Evolutionary conservation across 140 eudicot species (phyloP).

Genomic region (Bidens hawaiensis): DNA sequence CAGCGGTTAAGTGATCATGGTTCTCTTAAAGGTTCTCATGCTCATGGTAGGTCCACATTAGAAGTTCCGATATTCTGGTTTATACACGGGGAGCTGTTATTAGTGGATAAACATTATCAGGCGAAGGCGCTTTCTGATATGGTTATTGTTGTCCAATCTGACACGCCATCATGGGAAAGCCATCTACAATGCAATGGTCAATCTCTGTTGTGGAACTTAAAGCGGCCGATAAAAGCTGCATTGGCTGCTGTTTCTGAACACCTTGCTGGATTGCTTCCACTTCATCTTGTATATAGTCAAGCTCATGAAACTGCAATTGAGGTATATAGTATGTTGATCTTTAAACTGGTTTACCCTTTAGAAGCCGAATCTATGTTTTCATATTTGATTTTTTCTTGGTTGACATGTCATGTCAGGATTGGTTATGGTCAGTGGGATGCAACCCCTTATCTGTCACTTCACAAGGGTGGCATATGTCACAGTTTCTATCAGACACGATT

Average conservation of each 20-base stretch:
- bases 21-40: slow-evolving; percentile 85
- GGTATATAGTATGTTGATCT: slow-evolving; percentile 38
- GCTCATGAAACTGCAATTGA: slow-evolving; percentile 96
- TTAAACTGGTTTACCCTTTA: background rate
- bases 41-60: slow-evolving; percentile 71
- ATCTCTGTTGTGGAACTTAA: slow-evolving; percentile 78
- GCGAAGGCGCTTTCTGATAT: slow-evolving; percentile 97
- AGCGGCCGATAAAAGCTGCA: slow-evolving; percentile 97
- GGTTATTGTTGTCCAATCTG: slow-evolving; percentile 92
- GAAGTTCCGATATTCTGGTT: slow-evolving; percentile 95
- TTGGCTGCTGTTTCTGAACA: slow-evolving; percentile 89
- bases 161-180: slow-evolving; percentile 84
- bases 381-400: background rate
- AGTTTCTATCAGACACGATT: slow-evolving; percentile 76
- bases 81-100: slow-evolving; percentile 71
- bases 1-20: slow-evolving; percentile 69
- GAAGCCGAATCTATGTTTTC: background rate
- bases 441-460: slow-evolving; percentile 79
- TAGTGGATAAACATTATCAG: slow-evolving; percentile 92
- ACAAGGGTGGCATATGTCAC: slow-evolving; percentile 82
- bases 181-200: slow-evolving; percentile 91
- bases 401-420: slow-evolving; percentile 52
- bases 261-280: slow-evolving; percentile 92
- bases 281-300: slow-evolving; percentile 89
- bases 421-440: slow-evolving; percentile 97